Conservation (phyloP, 2,329 filamentous ascomycete genomes). For the Apiospora phragmitis region DNA sequence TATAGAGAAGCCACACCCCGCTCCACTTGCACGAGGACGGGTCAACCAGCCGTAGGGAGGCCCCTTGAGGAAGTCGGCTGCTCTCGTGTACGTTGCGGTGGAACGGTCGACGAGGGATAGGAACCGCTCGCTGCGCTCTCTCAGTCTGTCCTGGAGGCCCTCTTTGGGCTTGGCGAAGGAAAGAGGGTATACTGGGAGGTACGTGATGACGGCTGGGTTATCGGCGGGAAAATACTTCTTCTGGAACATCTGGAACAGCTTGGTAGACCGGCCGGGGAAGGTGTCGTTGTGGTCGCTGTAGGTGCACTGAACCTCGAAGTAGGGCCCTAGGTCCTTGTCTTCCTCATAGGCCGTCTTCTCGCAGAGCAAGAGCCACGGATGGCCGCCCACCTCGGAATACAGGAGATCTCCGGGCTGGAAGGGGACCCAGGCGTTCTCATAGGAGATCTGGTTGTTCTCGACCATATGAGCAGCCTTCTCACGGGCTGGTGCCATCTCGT, state of each 20-base stretch:
- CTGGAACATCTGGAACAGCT: slow-evolving; percentile 21
- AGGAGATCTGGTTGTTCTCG: slow-evolving; percentile 26
- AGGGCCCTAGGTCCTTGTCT: slow-evolving; percentile 18
- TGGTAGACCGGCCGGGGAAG: slow-evolving; percentile 19
- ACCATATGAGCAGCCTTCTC: slow-evolving; percentile 19
- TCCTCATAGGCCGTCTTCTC: slow-evolving; percentile 28
- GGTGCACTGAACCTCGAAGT: slow-evolving; percentile 26
- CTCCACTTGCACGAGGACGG: slow-evolving; percentile 15
- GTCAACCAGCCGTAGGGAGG: slow-evolving; percentile 25
- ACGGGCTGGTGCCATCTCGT: slow-evolving; percentile 19
- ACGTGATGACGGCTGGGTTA: slow-evolving; percentile 24
- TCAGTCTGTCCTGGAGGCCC: slow-evolving; percentile 23
- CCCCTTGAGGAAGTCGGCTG: slow-evolving; percentile 27
- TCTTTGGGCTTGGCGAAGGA: slow-evolving; percentile 20
- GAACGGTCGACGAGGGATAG: slow-evolving; percentile 21
- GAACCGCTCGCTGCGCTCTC: slow-evolving; percentile 25
- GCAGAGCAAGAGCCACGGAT: slow-evolving; percentile 29
- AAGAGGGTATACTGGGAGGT: slow-evolving; percentile 25
- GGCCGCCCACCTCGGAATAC: slow-evolving; percentile 18
- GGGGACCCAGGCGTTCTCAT: slow-evolving; percentile 27
- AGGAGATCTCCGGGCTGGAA: slow-evolving; percentile 29
- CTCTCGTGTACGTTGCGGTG: slow-evolving; percentile 25
- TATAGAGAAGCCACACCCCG: slow-evolving; percentile 29
- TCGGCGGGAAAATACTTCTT: slow-evolving; percentile 25
- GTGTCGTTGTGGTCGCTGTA: slow-evolving; percentile 29